Base-by-base conservation (phyloP, 352 stramenopile genomes). In the Pythium sukuiense region DNA sequence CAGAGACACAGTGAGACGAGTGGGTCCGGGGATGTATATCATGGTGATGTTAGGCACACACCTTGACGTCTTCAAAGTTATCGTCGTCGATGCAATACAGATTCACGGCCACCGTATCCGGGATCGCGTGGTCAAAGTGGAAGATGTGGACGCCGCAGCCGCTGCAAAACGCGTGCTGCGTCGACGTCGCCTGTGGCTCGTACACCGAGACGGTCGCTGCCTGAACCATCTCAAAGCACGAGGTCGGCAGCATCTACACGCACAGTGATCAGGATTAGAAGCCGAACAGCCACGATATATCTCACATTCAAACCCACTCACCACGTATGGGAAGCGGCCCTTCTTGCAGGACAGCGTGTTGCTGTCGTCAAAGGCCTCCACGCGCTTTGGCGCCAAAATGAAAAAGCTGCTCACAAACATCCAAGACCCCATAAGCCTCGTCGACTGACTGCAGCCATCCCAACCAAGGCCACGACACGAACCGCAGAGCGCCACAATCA, bases 101-200 rank as follows among this genome's bases (percentile, higher is more conserved):
- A 50, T 94, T 94, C 20, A 94, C 82, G 30, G 81, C 85, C 33
- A 94, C 74, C 24, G 73, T 77, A 50, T 92, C 83, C 29, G 84
- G 77, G 37, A 89, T 75, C 7, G 74, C 81, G 64, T 85, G 79
- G 53, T 94, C 85, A 52, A 92, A 92, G 57, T 94, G 85, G 66
- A 94, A 94, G 60, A 94, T 89, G 65, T 94, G 85, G 67, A 94
- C 85, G 52, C 83, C 85, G 57, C 85, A 93, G 76, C 86, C 85
- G n/a, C 68, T 70, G 58, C 85, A 93, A 62, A 93, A 93, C 9
- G 88, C 81, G 35, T 93, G 85, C 65, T 93, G 85, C 16, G 77
- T 87, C 3, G 73, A 85, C 8, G 81, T 88, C 3, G 77, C 67
- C 55, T 86, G 72, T 11, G 83, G 88, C n/a, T 90, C 83, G 64